Evolutionary conservation across 345 rosid species (phyloP).

Genomic region (Arabis alpina): DNA sequence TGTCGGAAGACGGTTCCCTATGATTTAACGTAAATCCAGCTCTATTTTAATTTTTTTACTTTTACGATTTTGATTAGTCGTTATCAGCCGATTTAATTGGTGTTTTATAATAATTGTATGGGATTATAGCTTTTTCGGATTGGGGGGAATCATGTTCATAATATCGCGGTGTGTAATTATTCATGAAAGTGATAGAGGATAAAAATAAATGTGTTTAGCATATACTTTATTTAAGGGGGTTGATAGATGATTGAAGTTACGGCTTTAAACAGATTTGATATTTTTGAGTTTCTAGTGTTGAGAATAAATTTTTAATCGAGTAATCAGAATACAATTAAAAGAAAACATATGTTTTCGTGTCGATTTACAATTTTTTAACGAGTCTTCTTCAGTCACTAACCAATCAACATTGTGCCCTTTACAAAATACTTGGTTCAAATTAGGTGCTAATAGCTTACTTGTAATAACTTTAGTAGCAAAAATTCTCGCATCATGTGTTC

Average conservation of each 20-base stretch:
- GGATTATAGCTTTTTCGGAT: conserved; percentile 32
- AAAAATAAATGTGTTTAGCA: conserved; percentile 36
- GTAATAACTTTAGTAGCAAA: conserved; percentile 25
- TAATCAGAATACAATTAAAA: background rate
- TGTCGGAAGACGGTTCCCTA: conserved; percentile 37
- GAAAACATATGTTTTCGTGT: conserved; percentile 9
- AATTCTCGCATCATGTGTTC: conserved; percentile 27
- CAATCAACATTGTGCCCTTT: conserved; percentile 34
- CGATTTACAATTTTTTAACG: conserved; percentile 4
- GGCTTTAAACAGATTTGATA: background rate
- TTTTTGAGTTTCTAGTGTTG: background rate
- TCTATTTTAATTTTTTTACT: background rate
- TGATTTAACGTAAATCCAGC: conserved; percentile 23
- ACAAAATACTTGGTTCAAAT: conserved; percentile 24
- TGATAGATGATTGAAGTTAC: conserved; percentile 41
- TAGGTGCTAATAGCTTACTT: conserved; percentile 32
- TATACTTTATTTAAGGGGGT: conserved; percentile 31
- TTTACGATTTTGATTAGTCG: conserved; percentile 24
- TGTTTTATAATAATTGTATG: conserved; percentile 2
- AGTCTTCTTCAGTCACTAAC: conserved; percentile 36
- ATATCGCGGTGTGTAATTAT: conserved; percentile 15
- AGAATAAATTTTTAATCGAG: background rate
- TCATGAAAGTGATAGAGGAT: conserved; percentile 38
- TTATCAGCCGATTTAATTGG: conserved; percentile 20
- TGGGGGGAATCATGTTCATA: conserved; percentile 37